phyloP scores from a whole-genome alignment of 208 protist species.

The Endotrypanum monterogeii region DNA sequence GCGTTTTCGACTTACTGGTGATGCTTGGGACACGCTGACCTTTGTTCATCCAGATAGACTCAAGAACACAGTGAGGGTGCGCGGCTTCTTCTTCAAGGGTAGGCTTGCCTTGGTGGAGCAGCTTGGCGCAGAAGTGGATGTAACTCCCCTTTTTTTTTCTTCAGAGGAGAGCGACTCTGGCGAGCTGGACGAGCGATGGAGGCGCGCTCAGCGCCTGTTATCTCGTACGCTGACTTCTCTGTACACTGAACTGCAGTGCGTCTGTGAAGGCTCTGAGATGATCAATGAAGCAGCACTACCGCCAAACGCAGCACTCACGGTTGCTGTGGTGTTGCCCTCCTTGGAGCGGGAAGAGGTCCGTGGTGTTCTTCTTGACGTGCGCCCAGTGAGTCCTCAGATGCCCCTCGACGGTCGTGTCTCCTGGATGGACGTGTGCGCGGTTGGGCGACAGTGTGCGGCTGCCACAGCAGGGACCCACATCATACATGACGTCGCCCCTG shows the following conservation, averaged over 20 bases:
- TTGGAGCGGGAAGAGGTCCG: background rate
- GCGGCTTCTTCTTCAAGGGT: slow-evolving; percentile 29
- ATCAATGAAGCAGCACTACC: background rate
- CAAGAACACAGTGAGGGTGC: slow-evolving; percentile 6
- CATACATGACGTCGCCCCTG: background rate
- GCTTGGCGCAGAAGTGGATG: slow-evolving; percentile 24
- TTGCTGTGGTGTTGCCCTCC: slow-evolving; percentile 1
- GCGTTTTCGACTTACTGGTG: slow-evolving; percentile 12
- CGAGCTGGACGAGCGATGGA: background rate
- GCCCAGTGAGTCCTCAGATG: slow-evolving; percentile 24
- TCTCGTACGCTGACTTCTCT: slow-evolving; percentile 5
- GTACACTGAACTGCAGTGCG: slow-evolving; percentile 1
- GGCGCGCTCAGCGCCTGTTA: slow-evolving; percentile 1
- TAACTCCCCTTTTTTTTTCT: slow-evolving; percentile 7
- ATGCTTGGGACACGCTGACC: slow-evolving; percentile 16
- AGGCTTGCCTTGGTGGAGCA: slow-evolving; percentile 25
- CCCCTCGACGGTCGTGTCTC: slow-evolving; percentile 20
- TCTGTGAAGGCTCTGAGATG: background rate
- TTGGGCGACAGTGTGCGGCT: slow-evolving; percentile 16
- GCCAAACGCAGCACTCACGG: slow-evolving; percentile 17
- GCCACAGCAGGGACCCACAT: background rate
- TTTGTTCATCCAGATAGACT: slow-evolving; percentile 19
- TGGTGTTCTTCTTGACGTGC: slow-evolving; percentile 32
- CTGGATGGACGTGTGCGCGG: slow-evolving; percentile 36
- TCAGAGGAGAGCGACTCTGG: background rate